phyloP scores from a whole-genome alignment of 2,329 filamentous ascomycete species.

The Trichophyton verrucosum region DNA sequence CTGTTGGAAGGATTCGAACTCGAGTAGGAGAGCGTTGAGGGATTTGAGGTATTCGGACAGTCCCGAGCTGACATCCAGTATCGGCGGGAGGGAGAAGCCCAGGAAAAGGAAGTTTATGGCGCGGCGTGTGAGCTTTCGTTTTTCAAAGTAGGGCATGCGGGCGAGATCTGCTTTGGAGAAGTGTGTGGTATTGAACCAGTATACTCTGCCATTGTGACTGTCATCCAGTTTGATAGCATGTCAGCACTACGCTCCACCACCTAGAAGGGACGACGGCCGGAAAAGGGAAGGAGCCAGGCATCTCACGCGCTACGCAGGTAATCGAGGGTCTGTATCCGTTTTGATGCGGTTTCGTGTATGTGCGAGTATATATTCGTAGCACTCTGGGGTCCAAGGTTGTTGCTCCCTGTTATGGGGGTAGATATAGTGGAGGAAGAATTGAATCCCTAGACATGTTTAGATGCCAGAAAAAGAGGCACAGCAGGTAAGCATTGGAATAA shows the following conservation, averaged over 20 bases:
- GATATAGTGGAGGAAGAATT: conserved; percentile 17
- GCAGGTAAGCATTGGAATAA: background rate
- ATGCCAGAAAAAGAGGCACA: background rate
- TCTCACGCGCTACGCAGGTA: conserved; percentile 85
- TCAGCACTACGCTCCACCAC: background rate
- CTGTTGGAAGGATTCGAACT: conserved; percentile 90
- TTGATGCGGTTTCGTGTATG: conserved; percentile 75
- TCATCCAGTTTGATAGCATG: background rate
- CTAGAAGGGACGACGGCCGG: too few relatives aligned
- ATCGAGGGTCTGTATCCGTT: conserved; percentile 86
- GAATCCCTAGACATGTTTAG: conserved; percentile 14
- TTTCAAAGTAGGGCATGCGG: conserved; percentile 74
- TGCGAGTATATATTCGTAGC: conserved; percentile 49
- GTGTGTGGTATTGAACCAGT: conserved; percentile 96
- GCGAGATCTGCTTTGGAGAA: conserved; percentile 72
- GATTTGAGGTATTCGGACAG: conserved; percentile 77
- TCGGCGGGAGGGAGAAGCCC: conserved; percentile 76
- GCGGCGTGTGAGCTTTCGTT: conserved; percentile 71
- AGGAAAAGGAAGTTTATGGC: conserved; percentile 90
- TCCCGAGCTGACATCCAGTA: conserved; percentile 74
- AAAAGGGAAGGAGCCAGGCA: background rate
- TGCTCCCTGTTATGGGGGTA: conserved; percentile 23
- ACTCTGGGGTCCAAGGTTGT: conserved; percentile 34
- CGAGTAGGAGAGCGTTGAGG: conserved; percentile 69
- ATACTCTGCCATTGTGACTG: conserved; percentile 85